These are phyloP conservation scores for Lepidium africanum DNA, from an alignment of 345 rosid species.

Conservation along the genomic window DNA sequence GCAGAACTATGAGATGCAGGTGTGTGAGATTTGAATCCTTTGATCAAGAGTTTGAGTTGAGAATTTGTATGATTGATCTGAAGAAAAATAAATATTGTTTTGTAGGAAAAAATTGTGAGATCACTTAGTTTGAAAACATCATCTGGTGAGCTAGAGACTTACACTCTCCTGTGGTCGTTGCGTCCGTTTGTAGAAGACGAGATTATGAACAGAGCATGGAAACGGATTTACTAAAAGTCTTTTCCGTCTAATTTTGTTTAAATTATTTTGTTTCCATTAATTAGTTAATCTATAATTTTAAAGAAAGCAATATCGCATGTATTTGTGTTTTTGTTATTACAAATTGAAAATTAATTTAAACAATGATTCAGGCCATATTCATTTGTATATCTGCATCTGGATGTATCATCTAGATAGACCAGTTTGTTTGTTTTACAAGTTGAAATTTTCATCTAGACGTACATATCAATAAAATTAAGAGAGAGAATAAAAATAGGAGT, in stretches of 20 bases:
- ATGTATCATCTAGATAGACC: too few species aligned
- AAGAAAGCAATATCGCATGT: too few species aligned
- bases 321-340: too few species aligned
- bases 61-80: too few species aligned
- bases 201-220: slow-evolving; percentile 60
- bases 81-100: not conserved
- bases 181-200: slow-evolving; percentile 63
- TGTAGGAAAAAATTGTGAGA: slow-evolving; percentile 64
- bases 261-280: not conserved
- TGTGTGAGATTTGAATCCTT: not conserved
- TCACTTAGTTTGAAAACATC: slow-evolving; percentile 53
- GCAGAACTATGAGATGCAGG: slow-evolving; percentile 80
- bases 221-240: slow-evolving; percentile 25
- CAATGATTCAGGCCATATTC: too few species aligned
- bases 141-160: slow-evolving; percentile 54
- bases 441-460: too few species aligned
- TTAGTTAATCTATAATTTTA: not conserved
- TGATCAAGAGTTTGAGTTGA: too few species aligned
- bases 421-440: too few species aligned
- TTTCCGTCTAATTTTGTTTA: not conserved
- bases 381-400: too few species aligned
- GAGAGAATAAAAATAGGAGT: too few species aligned
- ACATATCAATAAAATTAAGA: too few species aligned
- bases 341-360: too few species aligned
- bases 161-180: slow-evolving; percentile 73